Base-by-base conservation (phyloP, 2,329 filamentous ascomycete species). In the Venturia pyrina region DNA sequence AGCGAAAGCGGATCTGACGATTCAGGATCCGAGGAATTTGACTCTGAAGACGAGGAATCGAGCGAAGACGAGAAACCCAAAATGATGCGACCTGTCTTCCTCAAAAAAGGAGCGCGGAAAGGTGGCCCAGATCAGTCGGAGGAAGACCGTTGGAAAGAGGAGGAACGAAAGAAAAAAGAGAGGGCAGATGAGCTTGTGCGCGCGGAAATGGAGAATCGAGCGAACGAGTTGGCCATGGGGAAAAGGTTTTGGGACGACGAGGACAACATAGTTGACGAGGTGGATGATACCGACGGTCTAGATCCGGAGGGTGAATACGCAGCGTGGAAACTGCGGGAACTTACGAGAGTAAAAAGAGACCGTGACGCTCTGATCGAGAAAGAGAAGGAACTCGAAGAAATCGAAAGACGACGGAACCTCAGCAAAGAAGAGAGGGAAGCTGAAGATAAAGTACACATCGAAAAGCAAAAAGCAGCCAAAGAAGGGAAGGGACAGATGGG, bases 281-380 rank as follows among this genome's bases (percentile, higher is more conserved):
- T 98, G 24, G 91, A 98, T 76, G 95, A 96, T 72, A 90, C 88
- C 1, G 95, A 99, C 74, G 91, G 87, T 44, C 72, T 93, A 3
- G 92, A 98, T 75, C 90, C 91, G 0, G 92, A 89, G 68, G 92
- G 91, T 8, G 95, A 99, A 76, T 85, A 89, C 68, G 92, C 92
- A 7, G 92, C 93, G 0, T 99, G 95, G 93, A 95, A 93, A 74
- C 82, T 99, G 62, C 88, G 95, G 62, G 95, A 99, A 78, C 82
- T 99, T 53, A 89, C 88, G 76, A 89, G 95, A 10, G 86, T 98
- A 70, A 93, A 93, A 78, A 87, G 95, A 63, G 90, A 95, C 71
- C 87, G 95, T 34, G 87, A 92, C 71, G 87, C 87, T 1, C 93
- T 99, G 71, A 91, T 96, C 74, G 85, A 84, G 69, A 86, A 87